A percentile compares a stretch with the other conserved stretches of the same genome.
These are phyloP conservation scores for Saprolegnia diclina DNA, from an alignment of 352 stramenopile genomes.

Conservation along the genomic window DNA sequence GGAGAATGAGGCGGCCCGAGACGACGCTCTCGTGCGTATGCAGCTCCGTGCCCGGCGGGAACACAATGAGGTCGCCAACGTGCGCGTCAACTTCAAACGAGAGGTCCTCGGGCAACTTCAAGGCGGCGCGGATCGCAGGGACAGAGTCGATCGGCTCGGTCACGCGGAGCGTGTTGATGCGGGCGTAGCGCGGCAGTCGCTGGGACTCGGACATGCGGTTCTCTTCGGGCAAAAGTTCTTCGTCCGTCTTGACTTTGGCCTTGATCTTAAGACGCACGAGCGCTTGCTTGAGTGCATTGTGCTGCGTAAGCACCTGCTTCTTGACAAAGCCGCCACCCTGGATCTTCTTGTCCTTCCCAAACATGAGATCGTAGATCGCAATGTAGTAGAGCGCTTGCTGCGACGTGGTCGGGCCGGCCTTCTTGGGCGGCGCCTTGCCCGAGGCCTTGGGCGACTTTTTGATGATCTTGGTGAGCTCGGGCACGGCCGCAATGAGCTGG, in stretches of 20 bases:
- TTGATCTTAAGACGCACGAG: constrained; percentile 82
- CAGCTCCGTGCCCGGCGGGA: constrained; percentile 82
- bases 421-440: constrained; percentile 5
- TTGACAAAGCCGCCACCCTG: constrained; percentile 84
- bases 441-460: constrained; percentile 33
- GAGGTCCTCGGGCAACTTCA: constrained; percentile 36
- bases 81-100: constrained; percentile 72
- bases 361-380: constrained; percentile 84
- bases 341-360: constrained; percentile 71
- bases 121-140: constrained; percentile 42
- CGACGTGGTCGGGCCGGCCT: not conserved
- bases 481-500: constrained; percentile 60
- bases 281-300: constrained; percentile 62
- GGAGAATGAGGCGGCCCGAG: constrained; percentile 86
- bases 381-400: constrained; percentile 58
- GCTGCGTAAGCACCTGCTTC: constrained; percentile 72
- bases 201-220: constrained; percentile 64
- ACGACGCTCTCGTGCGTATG: constrained; percentile 76
- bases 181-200: constrained; percentile 82
- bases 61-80: constrained; percentile 87
- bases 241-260: constrained; percentile 64
- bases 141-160: constrained; percentile 38
- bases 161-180: constrained; percentile 87
- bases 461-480: constrained; percentile 49
- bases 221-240: constrained; percentile 69